These are phyloP conservation scores for Gelatoporia subvermispora DNA, from an alignment of 768 basidiomycete species.

Conservation along the genomic window DNA sequence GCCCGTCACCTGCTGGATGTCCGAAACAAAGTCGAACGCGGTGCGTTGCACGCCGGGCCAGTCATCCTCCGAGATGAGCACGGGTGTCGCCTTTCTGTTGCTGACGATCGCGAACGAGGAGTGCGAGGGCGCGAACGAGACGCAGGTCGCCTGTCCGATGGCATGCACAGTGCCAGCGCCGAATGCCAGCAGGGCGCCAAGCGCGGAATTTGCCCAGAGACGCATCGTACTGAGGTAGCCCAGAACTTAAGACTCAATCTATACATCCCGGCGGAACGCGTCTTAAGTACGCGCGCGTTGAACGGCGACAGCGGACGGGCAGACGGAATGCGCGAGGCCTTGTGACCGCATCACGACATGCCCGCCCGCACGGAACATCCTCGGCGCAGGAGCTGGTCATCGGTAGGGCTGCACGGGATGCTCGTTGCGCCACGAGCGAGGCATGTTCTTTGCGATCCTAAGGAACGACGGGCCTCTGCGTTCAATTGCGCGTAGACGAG, in stretches of 20 bases:
- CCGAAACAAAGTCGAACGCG: slow-evolving; percentile 53
- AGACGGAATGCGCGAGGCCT: slow-evolving; percentile 5
- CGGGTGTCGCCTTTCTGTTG: slow-evolving; percentile 40
- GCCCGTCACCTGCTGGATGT: slow-evolving; percentile 59
- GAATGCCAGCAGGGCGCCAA: slow-evolving; percentile 15
- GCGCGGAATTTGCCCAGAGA: slow-evolving; percentile 7
- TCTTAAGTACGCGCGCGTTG: slow-evolving; percentile 2
- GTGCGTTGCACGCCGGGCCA: slow-evolving; percentile 63
- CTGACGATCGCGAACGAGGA: slow-evolving; percentile 40
- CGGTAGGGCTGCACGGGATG: neutral
- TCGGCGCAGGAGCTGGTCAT: slow-evolving; percentile 3
- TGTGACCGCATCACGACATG: slow-evolving; percentile 13
- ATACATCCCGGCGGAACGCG: neutral
- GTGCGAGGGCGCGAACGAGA: slow-evolving; percentile 33
- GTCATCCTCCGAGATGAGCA: slow-evolving; percentile 50
- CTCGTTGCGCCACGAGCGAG: neutral
- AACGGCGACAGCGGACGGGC: neutral
- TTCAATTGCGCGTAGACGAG: neutral
- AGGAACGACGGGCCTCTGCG: neutral
- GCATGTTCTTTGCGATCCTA: neutral
- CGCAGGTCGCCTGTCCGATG: slow-evolving; percentile 47
- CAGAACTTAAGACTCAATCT: neutral
- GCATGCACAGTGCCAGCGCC: slow-evolving; percentile 25
- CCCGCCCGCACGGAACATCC: slow-evolving; percentile 6
- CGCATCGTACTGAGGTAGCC: slow-evolving; percentile 1